Percentiles rank a stretch among this genome's conserved stretches.
Evolutionary conservation across 176 grass and related monocot genomes (phyloP).

Genomic region (Musa acuminata): DNA sequence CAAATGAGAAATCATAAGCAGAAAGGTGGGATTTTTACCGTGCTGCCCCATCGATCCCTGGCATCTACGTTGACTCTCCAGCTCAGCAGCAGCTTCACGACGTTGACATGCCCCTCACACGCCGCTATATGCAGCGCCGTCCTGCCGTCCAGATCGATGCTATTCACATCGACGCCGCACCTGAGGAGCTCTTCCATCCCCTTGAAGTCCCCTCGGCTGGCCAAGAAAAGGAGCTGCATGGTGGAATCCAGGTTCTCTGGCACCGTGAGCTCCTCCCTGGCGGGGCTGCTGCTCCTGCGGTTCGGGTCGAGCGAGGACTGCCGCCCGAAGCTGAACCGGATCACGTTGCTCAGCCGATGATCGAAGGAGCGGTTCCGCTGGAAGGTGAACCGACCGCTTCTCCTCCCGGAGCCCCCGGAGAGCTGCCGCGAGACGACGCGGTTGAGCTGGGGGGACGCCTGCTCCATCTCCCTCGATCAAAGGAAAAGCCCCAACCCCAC

Average conservation of each 20-base stretch:
- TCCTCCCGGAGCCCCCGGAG: slow-evolving; percentile 53
- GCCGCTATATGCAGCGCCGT: slow-evolving; percentile 88
- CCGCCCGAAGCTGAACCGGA: slow-evolving; percentile 62
- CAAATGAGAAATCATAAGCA: background rate
- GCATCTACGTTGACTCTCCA: slow-evolving; percentile 92
- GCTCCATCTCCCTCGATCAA: slow-evolving; percentile 25
- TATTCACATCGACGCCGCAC: slow-evolving; percentile 77
- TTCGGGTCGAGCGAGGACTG: slow-evolving; percentile 93
- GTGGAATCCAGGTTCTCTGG: slow-evolving; percentile 76
- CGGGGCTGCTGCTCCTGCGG: slow-evolving; percentile 32
- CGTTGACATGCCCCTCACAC: slow-evolving; percentile 58
- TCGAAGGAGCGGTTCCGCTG: slow-evolving; percentile 56
- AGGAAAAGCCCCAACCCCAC: background rate
- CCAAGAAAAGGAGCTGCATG: slow-evolving; percentile 91
- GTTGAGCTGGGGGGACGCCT: slow-evolving; percentile 18
- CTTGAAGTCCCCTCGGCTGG: slow-evolving; percentile 61
- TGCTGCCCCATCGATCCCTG: slow-evolving; percentile 93
- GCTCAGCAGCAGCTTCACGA: slow-evolving; percentile 59
- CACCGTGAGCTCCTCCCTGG: slow-evolving; percentile 47
- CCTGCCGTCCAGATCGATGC: slow-evolving; percentile 93
- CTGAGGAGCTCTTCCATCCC: slow-evolving; percentile 51
- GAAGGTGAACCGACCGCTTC: slow-evolving; percentile 39
- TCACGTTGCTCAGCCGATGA: slow-evolving; percentile 31
- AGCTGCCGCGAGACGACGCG: slow-evolving; percentile 60
- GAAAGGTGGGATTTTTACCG: slow-evolving; percentile 32